Base-by-base conservation (phyloP, 441 rosid species). In the Arabidopsis hybrid region DNA sequence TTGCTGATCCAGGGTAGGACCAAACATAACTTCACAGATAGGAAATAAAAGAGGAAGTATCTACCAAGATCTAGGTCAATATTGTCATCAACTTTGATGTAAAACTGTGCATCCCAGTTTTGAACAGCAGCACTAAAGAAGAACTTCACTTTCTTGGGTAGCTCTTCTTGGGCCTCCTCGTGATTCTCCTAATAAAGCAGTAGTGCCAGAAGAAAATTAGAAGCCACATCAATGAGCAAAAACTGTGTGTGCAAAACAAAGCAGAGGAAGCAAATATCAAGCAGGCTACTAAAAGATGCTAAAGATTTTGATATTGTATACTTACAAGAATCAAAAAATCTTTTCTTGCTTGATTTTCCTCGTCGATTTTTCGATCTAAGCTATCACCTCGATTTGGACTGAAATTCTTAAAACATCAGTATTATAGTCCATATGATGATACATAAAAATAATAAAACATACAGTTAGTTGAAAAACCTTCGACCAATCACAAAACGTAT, bases 71-170 rank as follows among this genome's bases (percentile, higher is more conserved):
- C 96, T 76, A 95, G 84, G 81, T 85, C 76, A 67, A 91, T 84
- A 59, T 76, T 86, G 75, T 95, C 99, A 77, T 92, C 96, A 71
- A 91, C 94, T 86, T 95, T 92, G 50, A 92, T 77, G 55, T 90
- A 94, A 83, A 89, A 90, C 49, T 95, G 94, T 62, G 97, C 97
- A 86, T 95, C 93, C 99, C 99, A 95, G 26, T 73, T 87, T 75
- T 91, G 96, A 68, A 88, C 95, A 5, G 93, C 98, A 38, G 92
- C 79, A 75, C 92, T 88, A 82, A 83, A 92, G 88, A 92, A 91
- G 76, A 81, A 84, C 79, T 92, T 95, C 51, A 80, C 89, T 86
- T 95, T 95, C 81, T 89, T 91, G 12, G 98, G 89, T 79, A 87
- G 50, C 85, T 95, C 99, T 84, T 95, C 97, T 77, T 85, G 83